Base-by-base conservation (phyloP, 352 stramenopile species). In the Phytopythium cucurbitacearum region DNA sequence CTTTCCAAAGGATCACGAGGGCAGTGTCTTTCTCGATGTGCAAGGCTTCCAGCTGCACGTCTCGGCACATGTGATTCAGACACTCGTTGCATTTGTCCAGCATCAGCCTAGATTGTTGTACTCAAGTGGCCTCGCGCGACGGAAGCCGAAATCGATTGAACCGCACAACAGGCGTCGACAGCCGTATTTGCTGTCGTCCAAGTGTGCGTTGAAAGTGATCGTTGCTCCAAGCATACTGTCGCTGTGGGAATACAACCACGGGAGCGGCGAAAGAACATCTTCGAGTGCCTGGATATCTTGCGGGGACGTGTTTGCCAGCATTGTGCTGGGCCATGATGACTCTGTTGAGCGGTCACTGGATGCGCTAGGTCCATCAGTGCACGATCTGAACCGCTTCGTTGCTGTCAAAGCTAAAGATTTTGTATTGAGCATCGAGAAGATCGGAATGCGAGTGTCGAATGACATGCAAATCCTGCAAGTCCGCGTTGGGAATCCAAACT, bases 1-100 rank as follows among this genome's bases (percentile, higher is more conserved):
- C 45, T 67, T 67, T 46, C 59, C 61, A 8, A 54, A 71, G 6
- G 16, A 34, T 5, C 57, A 54, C 1, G 71, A 86, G 37, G 54
- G 64, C 39, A 80, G 66, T 4, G 36, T 81, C 4, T 89, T 91
- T 38, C 45, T 94, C 40, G 81, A 94, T 48, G 53, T 91, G 0
- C 84, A 91, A 66, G 69, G 74, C 3, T 76, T 78, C 40, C 84
- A 94, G 56, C 53, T 78, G 38, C 79, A 94, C 50, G 12, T 89
- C 32, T 91, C 84, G 9, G 51, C 64, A 35, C 64, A 76, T 40
- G 71, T 89, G 12, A n/a, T 89, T 7, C 16, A 71, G 37, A 47
- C 59, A 1, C 21, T 85, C 1, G 36, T 47, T 50, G 47, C 46
- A 40, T 85, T 85, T 33, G 11, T 47, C 48, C 55, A 44, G 21